These are phyloP conservation scores for Fragaria vesca DNA, from an alignment of 306 rosid genomes.

Conservation along the genomic window DNA sequence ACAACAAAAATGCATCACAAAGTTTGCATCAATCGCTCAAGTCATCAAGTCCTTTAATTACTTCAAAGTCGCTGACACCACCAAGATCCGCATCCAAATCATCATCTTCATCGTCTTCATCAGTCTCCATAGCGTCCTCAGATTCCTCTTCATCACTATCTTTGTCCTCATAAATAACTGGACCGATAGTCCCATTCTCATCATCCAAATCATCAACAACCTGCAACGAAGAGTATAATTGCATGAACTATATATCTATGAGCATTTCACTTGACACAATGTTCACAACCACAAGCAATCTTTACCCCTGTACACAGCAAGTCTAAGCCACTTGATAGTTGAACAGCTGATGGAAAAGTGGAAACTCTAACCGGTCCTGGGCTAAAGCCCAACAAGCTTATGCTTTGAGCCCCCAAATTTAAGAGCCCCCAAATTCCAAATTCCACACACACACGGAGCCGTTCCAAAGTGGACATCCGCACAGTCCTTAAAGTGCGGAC, in stretches of 20 bases:
- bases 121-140: constrained; percentile 69
- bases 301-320: constrained; percentile 56
- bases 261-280: constrained; percentile 6
- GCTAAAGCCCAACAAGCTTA: no score
- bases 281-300: constrained; percentile 16
- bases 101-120: constrained; percentile 38
- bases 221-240: constrained; percentile 33
- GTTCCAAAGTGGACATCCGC: no score
- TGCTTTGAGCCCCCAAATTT: no score
- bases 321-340: constrained; percentile 69
- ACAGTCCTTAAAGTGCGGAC: no score
- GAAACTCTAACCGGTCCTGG: constrained; percentile 43
- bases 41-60: constrained; percentile 46
- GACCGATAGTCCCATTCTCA: constrained; percentile 37
- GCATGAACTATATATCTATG: not conserved
- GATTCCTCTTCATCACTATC: constrained; percentile 61
- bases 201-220: constrained; percentile 50
- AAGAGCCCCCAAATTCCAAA: no score
- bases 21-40: constrained; percentile 28
- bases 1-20: not conserved
- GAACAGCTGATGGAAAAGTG: constrained; percentile 56
- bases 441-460: no score
- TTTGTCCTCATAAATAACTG: constrained; percentile 54
- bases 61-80: constrained; percentile 48
- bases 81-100: constrained; percentile 38